Evolutionary conservation across 352 stramenopile species (phyloP).

Genomic region (Blastocystis sp.): DNA sequence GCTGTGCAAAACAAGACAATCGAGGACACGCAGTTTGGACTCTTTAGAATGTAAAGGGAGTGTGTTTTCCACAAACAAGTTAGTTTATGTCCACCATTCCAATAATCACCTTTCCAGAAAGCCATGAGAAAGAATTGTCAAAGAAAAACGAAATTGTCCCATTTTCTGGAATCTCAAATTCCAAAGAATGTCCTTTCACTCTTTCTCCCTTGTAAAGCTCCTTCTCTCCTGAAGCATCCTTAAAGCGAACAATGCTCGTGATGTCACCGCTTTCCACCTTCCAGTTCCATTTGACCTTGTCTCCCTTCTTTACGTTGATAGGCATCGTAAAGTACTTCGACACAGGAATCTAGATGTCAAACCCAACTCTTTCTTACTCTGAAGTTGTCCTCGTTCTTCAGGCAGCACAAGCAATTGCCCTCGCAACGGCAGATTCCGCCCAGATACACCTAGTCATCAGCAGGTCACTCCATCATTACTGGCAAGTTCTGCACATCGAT

Average conservation of each 20-base stretch:
- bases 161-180: background rate
- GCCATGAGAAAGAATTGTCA: conserved; percentile 45
- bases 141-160: conserved; percentile 22
- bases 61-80: background rate
- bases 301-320: background rate
- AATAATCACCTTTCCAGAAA: conserved; percentile 13
- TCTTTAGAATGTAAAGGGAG: conserved; percentile 1
- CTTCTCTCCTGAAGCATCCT: background rate
- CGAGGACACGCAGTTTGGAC: conserved; percentile 4
- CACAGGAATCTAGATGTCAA: conserved; percentile 5
- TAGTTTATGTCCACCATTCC: conserved; percentile 10
- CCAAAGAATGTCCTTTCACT: background rate
- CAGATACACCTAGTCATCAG: background rate
- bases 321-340: conserved; percentile 16
- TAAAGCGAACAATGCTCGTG: background rate
- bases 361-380: background rate
- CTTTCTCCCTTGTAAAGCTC: background rate
- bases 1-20: background rate
- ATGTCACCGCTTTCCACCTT: conserved; percentile 45
- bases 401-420: background rate
- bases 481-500: conserved; percentile 24
- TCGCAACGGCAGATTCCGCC: conserved; percentile 23
- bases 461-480: background rate
- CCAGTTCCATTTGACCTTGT: conserved; percentile 14
- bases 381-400: conserved; percentile 13